phyloP scores from a whole-genome alignment of 257 asterid species.

The Jaltomata sinuosa region DNA sequence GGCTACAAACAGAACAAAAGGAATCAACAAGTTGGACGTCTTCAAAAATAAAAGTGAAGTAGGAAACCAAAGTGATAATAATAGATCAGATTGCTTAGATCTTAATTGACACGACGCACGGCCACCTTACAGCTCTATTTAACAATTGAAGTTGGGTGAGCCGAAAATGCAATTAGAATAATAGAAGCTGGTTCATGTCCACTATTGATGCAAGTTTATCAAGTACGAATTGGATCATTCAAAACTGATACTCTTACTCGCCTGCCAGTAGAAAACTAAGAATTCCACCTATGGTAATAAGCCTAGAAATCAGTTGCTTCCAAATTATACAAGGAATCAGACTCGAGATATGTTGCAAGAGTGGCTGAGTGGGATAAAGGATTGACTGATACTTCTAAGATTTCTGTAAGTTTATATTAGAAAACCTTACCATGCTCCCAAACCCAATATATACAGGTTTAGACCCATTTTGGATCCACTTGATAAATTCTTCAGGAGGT shows the following conservation, averaged over 20 bases:
- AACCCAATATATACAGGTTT: conserved; percentile 88
- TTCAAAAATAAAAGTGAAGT: not conserved
- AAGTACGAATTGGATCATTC: not conserved
- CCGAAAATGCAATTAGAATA: not conserved
- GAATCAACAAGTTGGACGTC: not conserved
- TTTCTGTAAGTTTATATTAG: not conserved
- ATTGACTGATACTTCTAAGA: not conserved
- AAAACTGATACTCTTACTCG: not conserved
- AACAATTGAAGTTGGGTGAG: not conserved
- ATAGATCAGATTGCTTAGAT: not conserved
- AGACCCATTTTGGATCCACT: conserved; percentile 77
- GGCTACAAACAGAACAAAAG: conserved; percentile 44
- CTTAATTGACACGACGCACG: not conserved
- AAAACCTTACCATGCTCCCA: conserved; percentile 88
- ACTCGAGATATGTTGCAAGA: not conserved
- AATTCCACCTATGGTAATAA: not conserved
- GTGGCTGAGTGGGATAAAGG: not conserved
- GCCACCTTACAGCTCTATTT: not conserved
- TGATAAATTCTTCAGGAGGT: conserved; percentile 61
- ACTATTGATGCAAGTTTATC: not conserved
- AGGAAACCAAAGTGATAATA: not conserved
- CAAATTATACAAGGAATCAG: not conserved
- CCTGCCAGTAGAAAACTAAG: not conserved
- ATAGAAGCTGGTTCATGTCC: not conserved
- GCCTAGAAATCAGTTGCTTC: not conserved